Conservation (phyloP, 306 rosid species). For the Casuarina cunninghamiana region DNA sequence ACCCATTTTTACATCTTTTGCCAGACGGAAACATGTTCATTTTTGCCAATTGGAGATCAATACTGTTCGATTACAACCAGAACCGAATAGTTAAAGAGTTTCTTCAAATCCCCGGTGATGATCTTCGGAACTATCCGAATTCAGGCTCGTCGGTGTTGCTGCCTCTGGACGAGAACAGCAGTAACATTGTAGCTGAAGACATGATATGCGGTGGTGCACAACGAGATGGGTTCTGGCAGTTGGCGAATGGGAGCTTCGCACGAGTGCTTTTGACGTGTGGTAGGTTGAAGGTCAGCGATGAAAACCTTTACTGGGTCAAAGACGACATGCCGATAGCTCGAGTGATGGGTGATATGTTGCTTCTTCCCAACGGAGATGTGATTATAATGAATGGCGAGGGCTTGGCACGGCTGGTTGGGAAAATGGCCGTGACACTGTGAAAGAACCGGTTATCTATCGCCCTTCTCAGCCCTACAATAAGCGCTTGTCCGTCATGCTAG, state of each 20-base stretch:
- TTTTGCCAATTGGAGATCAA: slow-evolving; percentile 66
- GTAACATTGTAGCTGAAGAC: slow-evolving; percentile 37
- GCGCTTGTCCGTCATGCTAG: slow-evolving; percentile 42
- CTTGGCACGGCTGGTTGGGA: slow-evolving; percentile 85
- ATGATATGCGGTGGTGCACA: slow-evolving; percentile 79
- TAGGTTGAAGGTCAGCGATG: slow-evolving; percentile 39
- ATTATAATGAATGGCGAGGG: slow-evolving; percentile 57
- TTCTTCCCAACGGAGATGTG: slow-evolving; percentile 64
- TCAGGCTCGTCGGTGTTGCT: slow-evolving; percentile 76
- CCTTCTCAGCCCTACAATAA: neutral
- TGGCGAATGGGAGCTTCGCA: slow-evolving; percentile 24
- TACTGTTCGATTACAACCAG: slow-evolving; percentile 48
- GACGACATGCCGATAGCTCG: slow-evolving; percentile 70
- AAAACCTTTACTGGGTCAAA: slow-evolving; percentile 57
- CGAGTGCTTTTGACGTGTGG: slow-evolving; percentile 55
- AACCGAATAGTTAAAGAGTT: slow-evolving; percentile 53
- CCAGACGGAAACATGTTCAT: slow-evolving; percentile 83
- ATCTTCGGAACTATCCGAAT: slow-evolving; percentile 81
- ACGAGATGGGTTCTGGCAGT: slow-evolving; percentile 22
- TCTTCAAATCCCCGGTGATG: slow-evolving; percentile 57
- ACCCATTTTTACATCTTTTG: slow-evolving; percentile 78
- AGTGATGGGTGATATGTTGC: slow-evolving; percentile 74
- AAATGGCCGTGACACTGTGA: slow-evolving; percentile 38
- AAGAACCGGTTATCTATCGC: slow-evolving; percentile 43
- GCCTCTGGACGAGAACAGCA: slow-evolving; percentile 58